A percentile compares a stretch with the other conserved stretches of the same genome.
These are phyloP conservation scores for Mycena indigotica DNA, from an alignment of 768 basidiomycete genomes.

Conservation along the genomic window DNA sequence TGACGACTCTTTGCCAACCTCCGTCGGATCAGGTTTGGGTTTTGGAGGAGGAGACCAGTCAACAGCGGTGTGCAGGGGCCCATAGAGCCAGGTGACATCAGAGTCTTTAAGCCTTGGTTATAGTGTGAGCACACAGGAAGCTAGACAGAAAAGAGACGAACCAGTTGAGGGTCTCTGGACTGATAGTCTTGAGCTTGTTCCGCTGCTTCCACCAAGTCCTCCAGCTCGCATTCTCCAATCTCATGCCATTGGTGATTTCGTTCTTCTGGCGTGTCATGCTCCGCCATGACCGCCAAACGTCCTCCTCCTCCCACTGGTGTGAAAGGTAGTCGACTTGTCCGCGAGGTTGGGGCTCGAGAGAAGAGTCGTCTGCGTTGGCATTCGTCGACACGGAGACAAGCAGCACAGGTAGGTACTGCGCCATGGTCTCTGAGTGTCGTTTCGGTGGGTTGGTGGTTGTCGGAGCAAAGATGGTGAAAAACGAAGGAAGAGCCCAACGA, in stretches of 20 bases:
- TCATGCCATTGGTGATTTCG: constrained; percentile 91
- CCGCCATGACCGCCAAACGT: constrained; percentile 98
- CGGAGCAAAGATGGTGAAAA: constrained; percentile 2
- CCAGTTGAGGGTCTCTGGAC: constrained; percentile 98
- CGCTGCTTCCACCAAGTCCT: constrained; percentile 99
- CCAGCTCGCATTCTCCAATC: constrained; percentile 98
- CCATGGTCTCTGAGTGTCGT: constrained; percentile 49
- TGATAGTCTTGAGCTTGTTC: constrained; percentile 92
- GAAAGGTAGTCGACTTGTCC: constrained; percentile 99
- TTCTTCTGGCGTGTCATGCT: constrained; percentile 99
- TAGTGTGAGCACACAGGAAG: constrained; percentile 13
- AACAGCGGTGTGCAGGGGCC: constrained; percentile 92
- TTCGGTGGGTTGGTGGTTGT: neutral
- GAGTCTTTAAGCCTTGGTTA: constrained; percentile 91
- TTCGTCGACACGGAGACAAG: constrained; percentile 64
- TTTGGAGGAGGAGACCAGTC: constrained; percentile 77
- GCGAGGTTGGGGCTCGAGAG: constrained; percentile 79
- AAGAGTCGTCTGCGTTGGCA: constrained; percentile 70
- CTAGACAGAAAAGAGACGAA: constrained; percentile 42
- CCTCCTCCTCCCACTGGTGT: constrained; percentile 96
- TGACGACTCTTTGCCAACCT: constrained; percentile 41
- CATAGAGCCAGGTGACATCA: constrained; percentile 99
- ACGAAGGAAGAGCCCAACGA: too few relatives aligned
- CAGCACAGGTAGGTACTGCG: constrained; percentile 71
- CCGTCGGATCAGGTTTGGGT: constrained; percentile 43